These are phyloP conservation scores for Helianthus annuus DNA, from an alignment of 129 eudicot genomes.

Conservation along the genomic window DNA sequence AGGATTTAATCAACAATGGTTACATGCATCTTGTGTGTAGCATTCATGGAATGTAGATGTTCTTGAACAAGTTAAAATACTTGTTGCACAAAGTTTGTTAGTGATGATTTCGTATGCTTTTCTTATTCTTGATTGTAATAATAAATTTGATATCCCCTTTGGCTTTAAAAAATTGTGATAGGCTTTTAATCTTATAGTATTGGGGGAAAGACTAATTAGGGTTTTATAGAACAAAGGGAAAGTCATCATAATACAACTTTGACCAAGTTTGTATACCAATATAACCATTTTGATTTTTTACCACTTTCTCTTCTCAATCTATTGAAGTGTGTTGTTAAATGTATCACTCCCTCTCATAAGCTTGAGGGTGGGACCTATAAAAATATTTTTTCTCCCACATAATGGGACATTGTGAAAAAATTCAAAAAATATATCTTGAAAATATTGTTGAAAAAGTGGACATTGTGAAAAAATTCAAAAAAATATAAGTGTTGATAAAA, in stretches of 20 bases:
- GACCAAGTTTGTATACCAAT: background rate
- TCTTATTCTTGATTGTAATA: background rate
- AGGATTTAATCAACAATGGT: background rate
- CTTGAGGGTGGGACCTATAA: no score
- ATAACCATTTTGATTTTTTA: background rate
- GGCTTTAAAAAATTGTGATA: background rate
- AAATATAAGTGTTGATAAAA: no score
- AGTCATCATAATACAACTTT: background rate
- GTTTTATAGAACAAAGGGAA: background rate
- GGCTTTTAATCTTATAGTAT: background rate
- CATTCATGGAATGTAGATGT: conserved; percentile 2
- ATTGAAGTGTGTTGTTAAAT: no score
- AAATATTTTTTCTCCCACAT: no score
- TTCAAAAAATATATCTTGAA: no score
- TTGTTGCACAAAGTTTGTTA: background rate
- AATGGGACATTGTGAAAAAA: no score
- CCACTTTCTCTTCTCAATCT: no score
- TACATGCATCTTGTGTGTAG: conserved; percentile 15
- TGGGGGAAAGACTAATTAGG: background rate
- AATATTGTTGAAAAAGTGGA: no score
- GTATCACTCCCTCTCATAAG: no score
- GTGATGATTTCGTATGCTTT: background rate
- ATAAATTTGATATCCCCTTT: background rate
- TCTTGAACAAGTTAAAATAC: background rate
- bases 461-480: no score